A percentile compares a stretch with the other conserved stretches of the same genome.
These are phyloP conservation scores for Candida oleophila DNA, from an alignment of 805 yeast species.

Conservation along the genomic window DNA sequence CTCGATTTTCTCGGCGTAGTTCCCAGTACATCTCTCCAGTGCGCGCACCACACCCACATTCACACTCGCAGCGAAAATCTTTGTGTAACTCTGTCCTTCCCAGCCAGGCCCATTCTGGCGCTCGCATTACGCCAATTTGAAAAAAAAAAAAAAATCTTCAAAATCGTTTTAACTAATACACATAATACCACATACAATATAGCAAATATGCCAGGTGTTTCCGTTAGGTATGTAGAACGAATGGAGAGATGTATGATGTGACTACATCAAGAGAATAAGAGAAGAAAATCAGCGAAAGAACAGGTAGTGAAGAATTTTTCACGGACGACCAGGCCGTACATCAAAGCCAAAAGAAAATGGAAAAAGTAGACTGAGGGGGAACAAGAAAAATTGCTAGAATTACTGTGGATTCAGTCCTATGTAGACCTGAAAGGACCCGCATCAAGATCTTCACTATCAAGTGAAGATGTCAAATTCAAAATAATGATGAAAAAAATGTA, in stretches of 20 bases:
- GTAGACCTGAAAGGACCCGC: neutral
- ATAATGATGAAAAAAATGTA: no score
- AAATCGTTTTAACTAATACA: neutral
- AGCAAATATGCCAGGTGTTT: constrained; percentile 91
- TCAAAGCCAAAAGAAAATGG: no score
- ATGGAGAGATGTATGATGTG: no score
- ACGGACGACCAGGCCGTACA: no score
- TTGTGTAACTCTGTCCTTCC: constrained; percentile 4
- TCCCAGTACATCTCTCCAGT: neutral
- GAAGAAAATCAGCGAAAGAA: neutral
- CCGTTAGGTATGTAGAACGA: constrained; percentile 80
- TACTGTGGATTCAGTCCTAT: neutral
- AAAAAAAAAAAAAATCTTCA: constrained; percentile 3
- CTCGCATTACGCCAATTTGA: constrained; percentile 1
- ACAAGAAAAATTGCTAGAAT: no score
- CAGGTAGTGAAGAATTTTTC: no score
- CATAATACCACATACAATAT: constrained; percentile 11
- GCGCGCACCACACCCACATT: neutral
- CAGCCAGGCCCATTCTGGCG: neutral
- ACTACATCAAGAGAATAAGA: neutral
- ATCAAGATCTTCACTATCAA: no score
- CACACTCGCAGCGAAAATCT: neutral
- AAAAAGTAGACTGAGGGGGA: no score
- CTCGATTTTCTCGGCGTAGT: neutral
- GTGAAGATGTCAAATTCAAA: no score